A percentile compares a stretch with the other conserved stretches of the same genome.
Evolutionary conservation across 805 yeast genomes (phyloP).

Genomic region (Cyberlindnera misumaiensis): DNA sequence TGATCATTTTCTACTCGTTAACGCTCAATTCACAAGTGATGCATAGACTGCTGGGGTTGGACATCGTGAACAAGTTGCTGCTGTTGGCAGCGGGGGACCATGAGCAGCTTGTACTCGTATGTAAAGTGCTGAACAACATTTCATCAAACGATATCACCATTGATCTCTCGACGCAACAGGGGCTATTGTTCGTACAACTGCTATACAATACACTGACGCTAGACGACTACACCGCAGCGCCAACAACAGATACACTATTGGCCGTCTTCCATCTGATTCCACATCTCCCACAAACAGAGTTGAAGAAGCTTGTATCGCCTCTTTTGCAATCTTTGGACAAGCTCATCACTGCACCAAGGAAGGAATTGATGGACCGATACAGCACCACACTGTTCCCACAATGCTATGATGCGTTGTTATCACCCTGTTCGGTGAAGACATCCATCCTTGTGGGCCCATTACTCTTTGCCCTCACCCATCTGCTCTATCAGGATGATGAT

Average conservation of each 20-base stretch:
- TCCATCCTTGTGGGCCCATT: constrained; percentile 4
- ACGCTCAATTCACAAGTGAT: constrained; percentile 4
- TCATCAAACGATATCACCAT: constrained; percentile 4
- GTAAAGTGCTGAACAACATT: too few species aligned
- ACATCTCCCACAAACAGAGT: too few species aligned
- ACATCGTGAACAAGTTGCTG: background rate
- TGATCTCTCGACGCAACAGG: constrained; percentile 5
- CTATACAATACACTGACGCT: constrained; percentile 2
- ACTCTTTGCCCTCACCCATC: constrained; percentile 17
- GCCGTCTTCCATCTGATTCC: too few species aligned
- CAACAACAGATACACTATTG: background rate
- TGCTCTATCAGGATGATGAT: constrained; percentile 12
- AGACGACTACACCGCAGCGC: background rate
- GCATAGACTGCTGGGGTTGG: background rate
- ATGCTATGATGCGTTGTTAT: too few species aligned
- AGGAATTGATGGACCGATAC: too few species aligned
- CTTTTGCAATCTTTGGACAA: too few species aligned
- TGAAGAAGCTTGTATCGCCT: too few species aligned
- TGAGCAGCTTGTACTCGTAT: too few species aligned
- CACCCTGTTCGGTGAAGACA: too few species aligned
- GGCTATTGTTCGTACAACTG: constrained; percentile 3
- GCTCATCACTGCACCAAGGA: too few species aligned
- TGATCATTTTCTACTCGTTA: constrained; percentile 20
- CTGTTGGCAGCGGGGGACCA: too few species aligned
- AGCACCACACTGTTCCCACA: too few species aligned